A percentile compares a stretch with the other conserved stretches of the same genome.
Evolutionary conservation across 2,329 filamentous ascomycete genomes (phyloP).

Genomic region (Chaetothyriales sp.): DNA sequence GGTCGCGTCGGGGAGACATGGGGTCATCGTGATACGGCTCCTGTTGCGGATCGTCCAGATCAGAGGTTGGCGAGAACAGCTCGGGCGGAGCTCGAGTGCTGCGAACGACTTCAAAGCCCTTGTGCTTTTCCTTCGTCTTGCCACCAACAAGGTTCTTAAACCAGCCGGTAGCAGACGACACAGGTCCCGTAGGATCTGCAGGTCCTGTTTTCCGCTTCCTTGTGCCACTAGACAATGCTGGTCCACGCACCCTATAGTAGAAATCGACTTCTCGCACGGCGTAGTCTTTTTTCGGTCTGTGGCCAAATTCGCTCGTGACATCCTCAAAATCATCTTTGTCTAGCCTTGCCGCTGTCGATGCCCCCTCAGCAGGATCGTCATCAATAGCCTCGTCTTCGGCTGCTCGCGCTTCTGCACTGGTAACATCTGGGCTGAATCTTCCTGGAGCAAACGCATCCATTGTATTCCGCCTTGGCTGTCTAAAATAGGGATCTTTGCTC

Average conservation of each 20-base stretch:
- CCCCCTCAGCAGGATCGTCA: constrained; percentile 23
- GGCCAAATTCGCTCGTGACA: constrained; percentile 27
- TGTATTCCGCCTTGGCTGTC: constrained; percentile 59
- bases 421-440: not conserved
- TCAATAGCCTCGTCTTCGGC: constrained; percentile 39
- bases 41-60: constrained; percentile 39
- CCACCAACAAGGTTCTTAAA: constrained; percentile 63
- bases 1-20: constrained; percentile 12
- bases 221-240: constrained; percentile 69
- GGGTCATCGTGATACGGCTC: constrained; percentile 49
- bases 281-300: constrained; percentile 49
- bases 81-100: constrained; percentile 73
- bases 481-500: constrained; percentile 66
- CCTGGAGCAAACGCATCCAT: constrained; percentile 33
- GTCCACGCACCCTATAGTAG: constrained; percentile 84
- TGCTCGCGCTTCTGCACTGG: constrained; percentile 12
- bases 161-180: constrained; percentile 81
- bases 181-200: constrained; percentile 81
- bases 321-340: constrained; percentile 26
- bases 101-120: constrained; percentile 91
- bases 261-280: constrained; percentile 91
- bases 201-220: constrained; percentile 84
- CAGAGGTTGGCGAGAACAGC: constrained; percentile 26
- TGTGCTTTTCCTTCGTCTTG: constrained; percentile 85
- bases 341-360: constrained; percentile 19